Evolutionary conservation across 345 rosid species (phyloP).

Genomic region (Lenwebbia sp.): DNA sequence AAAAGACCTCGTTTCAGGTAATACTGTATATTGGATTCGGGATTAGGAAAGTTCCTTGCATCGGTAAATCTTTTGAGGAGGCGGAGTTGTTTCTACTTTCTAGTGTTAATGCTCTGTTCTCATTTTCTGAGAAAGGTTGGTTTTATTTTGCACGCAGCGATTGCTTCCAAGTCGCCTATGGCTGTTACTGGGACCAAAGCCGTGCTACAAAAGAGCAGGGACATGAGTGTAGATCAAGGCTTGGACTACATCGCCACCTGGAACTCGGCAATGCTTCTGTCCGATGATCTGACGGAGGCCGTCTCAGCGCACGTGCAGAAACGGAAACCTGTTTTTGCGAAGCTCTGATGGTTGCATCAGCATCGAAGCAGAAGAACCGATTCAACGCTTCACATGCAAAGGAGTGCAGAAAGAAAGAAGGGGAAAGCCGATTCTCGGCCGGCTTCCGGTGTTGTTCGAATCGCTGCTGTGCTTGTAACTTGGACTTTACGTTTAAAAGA

Average conservation of each 20-base stretch:
- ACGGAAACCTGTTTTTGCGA: slow-evolving; percentile 50
- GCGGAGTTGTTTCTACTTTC: background rate
- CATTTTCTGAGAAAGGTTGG: background rate
- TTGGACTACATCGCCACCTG: slow-evolving; percentile 81
- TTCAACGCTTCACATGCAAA: background rate
- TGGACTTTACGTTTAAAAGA: background rate
- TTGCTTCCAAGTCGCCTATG: slow-evolving; percentile 66
- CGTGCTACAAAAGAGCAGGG: slow-evolving; percentile 55
- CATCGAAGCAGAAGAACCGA: background rate
- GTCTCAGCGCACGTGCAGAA: slow-evolving; percentile 40
- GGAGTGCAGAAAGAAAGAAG: background rate
- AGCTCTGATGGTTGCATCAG: slow-evolving; percentile 28
- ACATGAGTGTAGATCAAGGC: slow-evolving; percentile 68
- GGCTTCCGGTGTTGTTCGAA: background rate
- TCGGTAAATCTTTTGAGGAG: background rate
- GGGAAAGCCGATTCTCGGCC: background rate
- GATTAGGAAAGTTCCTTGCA: background rate
- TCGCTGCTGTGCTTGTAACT: background rate
- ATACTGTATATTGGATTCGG: background rate
- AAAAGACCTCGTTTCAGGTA: background rate
- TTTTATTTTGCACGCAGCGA: slow-evolving; percentile 18
- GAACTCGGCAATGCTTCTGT: slow-evolving; percentile 73
- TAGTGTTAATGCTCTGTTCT: background rate
- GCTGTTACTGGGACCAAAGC: slow-evolving; percentile 79
- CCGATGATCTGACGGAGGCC: slow-evolving; percentile 59